Evolutionary conservation across 2,329 filamentous ascomycete genomes (phyloP), one percentile per base, ranked within the genome.

Genomic region (Beauveria pseudobassiana): DNA sequence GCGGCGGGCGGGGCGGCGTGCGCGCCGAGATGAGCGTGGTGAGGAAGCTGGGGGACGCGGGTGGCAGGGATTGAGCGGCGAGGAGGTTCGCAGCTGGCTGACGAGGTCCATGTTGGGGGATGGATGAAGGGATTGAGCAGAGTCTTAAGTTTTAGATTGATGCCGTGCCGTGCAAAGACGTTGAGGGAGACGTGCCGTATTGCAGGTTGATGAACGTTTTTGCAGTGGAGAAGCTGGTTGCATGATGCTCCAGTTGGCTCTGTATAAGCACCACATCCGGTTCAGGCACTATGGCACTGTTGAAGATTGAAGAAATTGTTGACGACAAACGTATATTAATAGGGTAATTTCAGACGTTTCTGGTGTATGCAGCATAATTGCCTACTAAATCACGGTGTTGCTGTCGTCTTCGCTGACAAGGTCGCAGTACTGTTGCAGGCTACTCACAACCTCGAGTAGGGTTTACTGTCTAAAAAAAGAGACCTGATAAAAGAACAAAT

Each of bases 1-100:
- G 86, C 83, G 1, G 92, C 74, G 0, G 90, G 87, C 1, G 84
- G 86, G 79, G 78, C 50, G 77, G 82, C 71, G 67, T 82, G 74
- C 73, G 82, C 18, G 81, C 78, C 10, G 82, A 74, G 63, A 89
- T 71, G 70, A 93, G 85, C 61, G 75, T 76, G 62, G 80, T 78
- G 30, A 95, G 81, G 84, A 89, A 93, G 62, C 81, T 65, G 42
- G 71, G 62, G 2, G 82, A 80, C 1, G 82, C 74, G 67, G 75
- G 42, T 69, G 87, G 74, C 76, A 87, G 68, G 75, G 79, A 75
- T 76, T 87, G 71, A 67, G 78, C 68, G 69, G 80, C 67, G 74
- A 86, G 74, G 81, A 72, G 55, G 72, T 66, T 64, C 78, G 78
- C 50, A 85, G 76, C 65, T 91, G 85, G 50, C 78, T 56, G 34